These are phyloP conservation scores for Colletotrichum sp. DNA, from an alignment of 2,329 filamentous ascomycete species.

Conservation along the genomic window DNA sequence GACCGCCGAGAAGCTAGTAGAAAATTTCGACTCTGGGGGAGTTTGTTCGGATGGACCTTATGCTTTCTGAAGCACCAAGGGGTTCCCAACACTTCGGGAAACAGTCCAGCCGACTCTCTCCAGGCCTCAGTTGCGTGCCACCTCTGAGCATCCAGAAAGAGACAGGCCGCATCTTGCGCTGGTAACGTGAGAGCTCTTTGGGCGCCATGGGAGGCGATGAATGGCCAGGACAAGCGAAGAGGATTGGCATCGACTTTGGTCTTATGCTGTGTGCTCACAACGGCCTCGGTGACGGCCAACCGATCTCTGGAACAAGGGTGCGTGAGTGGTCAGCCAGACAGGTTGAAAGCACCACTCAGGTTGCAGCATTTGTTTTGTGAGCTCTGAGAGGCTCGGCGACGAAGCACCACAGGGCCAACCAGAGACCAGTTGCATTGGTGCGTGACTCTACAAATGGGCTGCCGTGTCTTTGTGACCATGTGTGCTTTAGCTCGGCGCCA, in stretches of 20 bases:
- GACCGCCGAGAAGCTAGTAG: neutral
- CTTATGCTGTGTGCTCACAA: neutral
- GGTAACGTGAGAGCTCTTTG: neutral
- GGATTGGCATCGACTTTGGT: neutral
- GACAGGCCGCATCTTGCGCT: neutral
- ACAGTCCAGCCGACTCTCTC: neutral
- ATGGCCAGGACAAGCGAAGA: slow-evolving; percentile 1
- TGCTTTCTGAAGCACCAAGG: neutral
- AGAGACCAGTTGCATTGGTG: neutral
- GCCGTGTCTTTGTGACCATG: neutral
- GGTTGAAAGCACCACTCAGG: slow-evolving; percentile 2
- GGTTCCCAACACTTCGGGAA: neutral
- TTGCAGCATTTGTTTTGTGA: neutral
- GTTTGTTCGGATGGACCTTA: neutral
- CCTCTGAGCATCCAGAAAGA: neutral
- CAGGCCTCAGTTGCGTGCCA: neutral
- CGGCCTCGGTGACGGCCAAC: neutral
- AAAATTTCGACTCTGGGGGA: neutral
- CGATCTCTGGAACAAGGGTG: slow-evolving; percentile 7
- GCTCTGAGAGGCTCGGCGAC: slow-evolving; percentile 13
- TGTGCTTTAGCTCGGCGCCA: neutral
- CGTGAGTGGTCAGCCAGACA: neutral
- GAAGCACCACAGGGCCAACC: neutral
- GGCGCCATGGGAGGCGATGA: neutral
- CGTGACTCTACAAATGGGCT: neutral